Conservation (phyloP, 1,284 basidiomycete species). For the Meira miltonrushii region DNA sequence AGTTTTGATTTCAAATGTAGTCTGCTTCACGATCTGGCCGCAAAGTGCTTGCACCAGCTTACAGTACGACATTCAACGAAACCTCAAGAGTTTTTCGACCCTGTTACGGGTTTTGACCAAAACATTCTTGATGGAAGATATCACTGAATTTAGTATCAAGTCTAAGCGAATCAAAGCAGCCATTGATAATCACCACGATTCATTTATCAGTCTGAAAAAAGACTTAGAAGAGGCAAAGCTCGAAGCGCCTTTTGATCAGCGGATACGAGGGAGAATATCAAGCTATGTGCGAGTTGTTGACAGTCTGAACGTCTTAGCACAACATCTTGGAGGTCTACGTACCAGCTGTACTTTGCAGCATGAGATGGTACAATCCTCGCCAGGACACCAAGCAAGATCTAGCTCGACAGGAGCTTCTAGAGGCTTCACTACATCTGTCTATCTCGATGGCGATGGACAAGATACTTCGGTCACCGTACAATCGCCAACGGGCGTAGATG, state of each 20-base stretch:
- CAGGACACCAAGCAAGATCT: not conserved
- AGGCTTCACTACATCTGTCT: too few relatives aligned
- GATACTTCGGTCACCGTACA: not conserved
- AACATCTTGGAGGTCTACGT: constrained; percentile 40
- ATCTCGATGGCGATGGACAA: too few relatives aligned
- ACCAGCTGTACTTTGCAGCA: constrained; percentile 45
- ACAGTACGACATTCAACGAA: constrained; percentile 56
- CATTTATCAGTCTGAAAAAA: constrained; percentile 43
- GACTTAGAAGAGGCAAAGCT: constrained; percentile 43
- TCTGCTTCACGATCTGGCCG: constrained; percentile 78
- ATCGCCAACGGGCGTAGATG: constrained; percentile 5
- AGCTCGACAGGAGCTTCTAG: not conserved
- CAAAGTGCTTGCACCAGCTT: constrained; percentile 76
- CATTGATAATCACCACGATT: constrained; percentile 44
- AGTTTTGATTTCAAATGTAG: constrained; percentile 69
- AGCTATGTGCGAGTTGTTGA: constrained; percentile 36
- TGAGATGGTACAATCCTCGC: constrained; percentile 31
- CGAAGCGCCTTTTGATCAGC: constrained; percentile 34
- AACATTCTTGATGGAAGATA: constrained; percentile 45
- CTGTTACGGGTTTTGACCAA: constrained; percentile 44
- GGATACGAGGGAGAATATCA: constrained; percentile 33
- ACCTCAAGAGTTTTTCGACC: constrained; percentile 39
- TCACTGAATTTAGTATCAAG: constrained; percentile 36
- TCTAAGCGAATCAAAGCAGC: constrained; percentile 39
- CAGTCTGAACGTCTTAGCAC: constrained; percentile 40